A percentile compares a stretch with the other conserved stretches of the same genome.
phyloP scores from a whole-genome alignment of 139 green algal genomes.

The Marvania coccoides region DNA sequence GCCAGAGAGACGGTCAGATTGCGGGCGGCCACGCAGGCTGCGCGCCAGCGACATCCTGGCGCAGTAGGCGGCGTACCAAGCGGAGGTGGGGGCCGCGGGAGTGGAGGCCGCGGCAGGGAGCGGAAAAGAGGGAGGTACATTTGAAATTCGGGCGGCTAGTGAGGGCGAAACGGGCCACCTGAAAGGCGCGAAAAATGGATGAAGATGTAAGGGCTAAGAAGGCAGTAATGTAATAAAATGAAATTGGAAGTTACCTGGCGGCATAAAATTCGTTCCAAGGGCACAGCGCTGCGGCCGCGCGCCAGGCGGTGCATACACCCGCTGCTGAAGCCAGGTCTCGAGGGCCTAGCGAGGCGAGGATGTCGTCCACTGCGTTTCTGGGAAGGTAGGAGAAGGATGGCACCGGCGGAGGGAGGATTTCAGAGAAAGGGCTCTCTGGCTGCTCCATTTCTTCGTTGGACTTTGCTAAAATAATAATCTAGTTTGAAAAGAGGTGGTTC shows the following conservation, averaged over 20 bases:
- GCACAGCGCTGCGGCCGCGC: neutral
- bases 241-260: constrained; percentile 24
- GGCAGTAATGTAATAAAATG: neutral
- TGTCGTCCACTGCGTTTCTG: neutral
- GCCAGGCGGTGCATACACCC: constrained; percentile 5
- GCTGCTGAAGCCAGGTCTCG: constrained; percentile 1
- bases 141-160: too few species aligned
- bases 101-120: neutral
- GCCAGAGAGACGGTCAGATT: neutral
- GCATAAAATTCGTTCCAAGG: constrained; percentile 37
- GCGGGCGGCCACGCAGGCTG: constrained; percentile 10
- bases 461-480: too few species aligned
- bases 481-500: too few species aligned
- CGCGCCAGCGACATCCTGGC: neutral
- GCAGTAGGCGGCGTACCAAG: neutral
- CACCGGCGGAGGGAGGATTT: neutral
- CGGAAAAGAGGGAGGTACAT: too few species aligned
- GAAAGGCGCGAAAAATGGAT: too few species aligned
- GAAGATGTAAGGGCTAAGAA: too few species aligned
- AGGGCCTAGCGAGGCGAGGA: constrained; percentile 13
- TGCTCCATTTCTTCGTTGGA: too few species aligned
- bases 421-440: neutral
- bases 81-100: neutral
- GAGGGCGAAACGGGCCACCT: too few species aligned
- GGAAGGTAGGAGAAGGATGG: neutral